These are phyloP conservation scores for Pilasporangium apinafurcum DNA, from an alignment of 352 stramenopile genomes.

Conservation along the genomic window DNA sequence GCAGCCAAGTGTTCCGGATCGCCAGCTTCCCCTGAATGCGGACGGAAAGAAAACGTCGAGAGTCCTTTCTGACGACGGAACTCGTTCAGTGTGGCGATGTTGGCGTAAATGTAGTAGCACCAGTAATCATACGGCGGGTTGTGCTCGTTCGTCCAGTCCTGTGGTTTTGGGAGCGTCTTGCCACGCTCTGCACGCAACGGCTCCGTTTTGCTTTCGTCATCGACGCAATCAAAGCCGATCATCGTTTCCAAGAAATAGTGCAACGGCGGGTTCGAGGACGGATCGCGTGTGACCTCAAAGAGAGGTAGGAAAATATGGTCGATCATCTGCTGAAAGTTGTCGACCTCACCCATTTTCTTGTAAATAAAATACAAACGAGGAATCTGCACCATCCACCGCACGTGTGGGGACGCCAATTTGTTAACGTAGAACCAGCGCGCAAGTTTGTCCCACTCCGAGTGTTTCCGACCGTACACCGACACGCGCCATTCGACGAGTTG, in stretches of 20 bases:
- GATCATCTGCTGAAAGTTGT: conserved; percentile 97
- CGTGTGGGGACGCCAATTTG: conserved; percentile 88
- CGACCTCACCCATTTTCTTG: conserved; percentile 85
- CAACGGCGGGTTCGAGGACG: conserved; percentile 87
- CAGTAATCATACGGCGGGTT: conserved; percentile 95
- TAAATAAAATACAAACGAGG: conserved; percentile 97
- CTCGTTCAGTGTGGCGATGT: conserved; percentile 94
- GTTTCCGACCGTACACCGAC: conserved; percentile 92
- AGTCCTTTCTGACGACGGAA: conserved; percentile 86
- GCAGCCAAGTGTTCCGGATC: conserved; percentile 95
- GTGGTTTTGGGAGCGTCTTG: conserved; percentile 66
- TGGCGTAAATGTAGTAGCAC: conserved; percentile 97
- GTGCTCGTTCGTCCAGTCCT: conserved; percentile 84
- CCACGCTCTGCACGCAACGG: conserved; percentile 70
- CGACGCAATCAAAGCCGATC: conserved; percentile 98
- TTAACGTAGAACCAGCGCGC: conserved; percentile 96
- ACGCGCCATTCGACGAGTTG: conserved; percentile 93
- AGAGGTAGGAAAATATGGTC: conserved; percentile 98
- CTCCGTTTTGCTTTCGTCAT: conserved; percentile 97
- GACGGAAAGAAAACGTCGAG: conserved; percentile 95
- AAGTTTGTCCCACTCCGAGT: conserved; percentile 95
- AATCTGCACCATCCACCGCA: conserved; percentile 98
- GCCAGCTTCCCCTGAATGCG: conserved; percentile 97
- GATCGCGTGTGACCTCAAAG: conserved; percentile 97
- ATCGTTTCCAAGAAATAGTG: conserved; percentile 93